Base-by-base conservation (phyloP, 2,329 filamentous ascomycete genomes). In the Fusarium coffeatum region DNA sequence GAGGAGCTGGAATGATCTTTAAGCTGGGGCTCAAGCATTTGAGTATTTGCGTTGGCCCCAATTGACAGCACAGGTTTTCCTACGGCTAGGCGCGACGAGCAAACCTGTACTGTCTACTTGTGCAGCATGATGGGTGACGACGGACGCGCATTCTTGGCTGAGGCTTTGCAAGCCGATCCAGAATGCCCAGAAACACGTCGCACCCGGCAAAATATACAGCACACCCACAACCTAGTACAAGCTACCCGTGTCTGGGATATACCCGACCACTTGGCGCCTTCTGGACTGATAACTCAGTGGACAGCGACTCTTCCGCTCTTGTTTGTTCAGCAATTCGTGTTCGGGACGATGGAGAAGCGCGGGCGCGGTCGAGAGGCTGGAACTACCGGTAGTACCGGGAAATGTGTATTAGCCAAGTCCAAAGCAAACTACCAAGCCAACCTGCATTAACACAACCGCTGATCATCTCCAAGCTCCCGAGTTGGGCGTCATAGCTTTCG, bases 301-400 rank as follows among this genome's bases (percentile, higher is more conserved):
- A 25, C 15, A 25, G 9, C 4, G 9, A 25, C 12, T 2, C 6
- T 37, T 16, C 12, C 18, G 3, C 54, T 47, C 23, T 18, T 23
- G 40, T 34, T 45, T n/a, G 10, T 43, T 37, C 27, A 34, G n/a
- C 8, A 34, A 20, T 18, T 25, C 4, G 15, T 45, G 5, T 7
- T 7, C 18, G 2, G 47, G 58, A 48, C 23, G 34, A 30, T 23
- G 32, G 49, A 37, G 40, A 41, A n/a, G 8, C 15, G 43, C 22
- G 13, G 40, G 12, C 18, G 56, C 13, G 28, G 15, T 45, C 47
- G 57, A 45, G 50, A 40, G 45, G 30, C 37, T 50, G 23, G 28
- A 69, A 60, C 55, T 68, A 55, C 58, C 42, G 41, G 20, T 47
- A 63, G 47, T 18, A 63, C 49, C 53, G 43, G 64, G 43, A 58